Evolutionary conservation across 305 asterid genomes (phyloP).

Genomic region (Caryopteris hybrid): DNA sequence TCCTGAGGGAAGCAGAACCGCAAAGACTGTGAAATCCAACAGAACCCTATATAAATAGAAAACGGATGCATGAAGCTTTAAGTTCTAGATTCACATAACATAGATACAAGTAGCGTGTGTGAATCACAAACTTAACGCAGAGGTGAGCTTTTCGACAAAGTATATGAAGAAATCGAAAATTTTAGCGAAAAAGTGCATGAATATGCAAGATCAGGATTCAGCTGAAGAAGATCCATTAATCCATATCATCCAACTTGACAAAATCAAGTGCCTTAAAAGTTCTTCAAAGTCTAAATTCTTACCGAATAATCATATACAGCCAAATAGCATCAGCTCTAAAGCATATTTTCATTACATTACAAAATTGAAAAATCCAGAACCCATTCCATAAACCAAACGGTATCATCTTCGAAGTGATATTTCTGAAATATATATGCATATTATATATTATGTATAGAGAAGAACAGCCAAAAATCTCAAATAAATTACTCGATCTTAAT

Average conservation of each 20-base stretch:
- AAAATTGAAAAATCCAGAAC: neutral
- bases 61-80: neutral
- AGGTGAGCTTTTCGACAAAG: neutral
- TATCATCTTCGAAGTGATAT: neutral
- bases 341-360: neutral
- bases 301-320: too few species aligned
- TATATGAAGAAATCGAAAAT: neutral
- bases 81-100: neutral
- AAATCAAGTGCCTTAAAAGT: too few species aligned
- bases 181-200: neutral
- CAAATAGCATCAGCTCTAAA: too few species aligned
- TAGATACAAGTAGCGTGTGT: neutral
- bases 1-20: conserved; percentile 26
- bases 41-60: neutral
- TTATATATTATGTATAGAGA: too few species aligned
- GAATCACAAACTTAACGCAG: too few species aligned
- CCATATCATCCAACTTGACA: neutral
- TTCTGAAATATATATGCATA: too few species aligned
- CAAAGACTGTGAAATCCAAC: conserved; percentile 16
- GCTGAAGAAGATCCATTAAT: neutral
- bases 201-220: neutral
- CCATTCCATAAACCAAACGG: neutral
- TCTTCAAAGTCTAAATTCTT: too few species aligned
- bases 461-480: neutral
- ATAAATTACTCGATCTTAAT: neutral